Base-by-base conservation (phyloP, 2,329 filamentous ascomycete genomes). In the Calonectria naviculata region DNA sequence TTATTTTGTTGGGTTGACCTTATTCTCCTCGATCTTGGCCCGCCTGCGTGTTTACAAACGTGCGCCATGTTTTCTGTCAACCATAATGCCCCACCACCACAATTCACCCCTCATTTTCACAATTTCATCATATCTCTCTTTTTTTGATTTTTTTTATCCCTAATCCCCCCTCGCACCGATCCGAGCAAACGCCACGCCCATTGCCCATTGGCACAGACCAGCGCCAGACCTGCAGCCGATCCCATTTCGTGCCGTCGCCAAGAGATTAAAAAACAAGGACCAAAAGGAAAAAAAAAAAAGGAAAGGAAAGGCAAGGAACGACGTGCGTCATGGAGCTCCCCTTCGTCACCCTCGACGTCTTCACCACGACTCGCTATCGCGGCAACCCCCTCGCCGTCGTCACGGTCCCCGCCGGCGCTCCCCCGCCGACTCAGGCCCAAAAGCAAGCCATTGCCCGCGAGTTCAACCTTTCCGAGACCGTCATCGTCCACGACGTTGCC, bases 391-490 rank as follows among this genome's bases (percentile, higher is more conserved):
- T 93, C 42, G 90, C 90, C 38, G 84, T 93, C 28, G 87, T 92
- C 71, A 83, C 85, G 58, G 83, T 92, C 71, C 89, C 88, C 3
- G 72, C 82, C 15, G 68, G 78, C 21, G 73, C 76, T 28, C 80
- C 81, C 10, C 75, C 81, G 17, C 82, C 91, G 26, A 84, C 85
- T 2, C 87, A 89, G 75, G 79, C 82, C 2, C 85, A 87, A 76
- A 92, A 92, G 78, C 89, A 91, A 77, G 78, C 81, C 72, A 88
- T 92, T 71, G 89, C 90, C 49, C 83, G 85, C 67, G 91, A 93
- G 80, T 92, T 92, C 83, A 91, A 90, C 80, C 87, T 90, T 76
- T 90, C 89, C 62, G 90, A 92, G 80, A 92, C 90, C 0, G 88
- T 91, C 56, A 92, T 92, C 77, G 81, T 92, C 38, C 89, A 92